These are phyloP conservation scores for Heterobasidion irregulare DNA, from an alignment of 1,284 basidiomycete genomes.

Conservation along the genomic window DNA sequence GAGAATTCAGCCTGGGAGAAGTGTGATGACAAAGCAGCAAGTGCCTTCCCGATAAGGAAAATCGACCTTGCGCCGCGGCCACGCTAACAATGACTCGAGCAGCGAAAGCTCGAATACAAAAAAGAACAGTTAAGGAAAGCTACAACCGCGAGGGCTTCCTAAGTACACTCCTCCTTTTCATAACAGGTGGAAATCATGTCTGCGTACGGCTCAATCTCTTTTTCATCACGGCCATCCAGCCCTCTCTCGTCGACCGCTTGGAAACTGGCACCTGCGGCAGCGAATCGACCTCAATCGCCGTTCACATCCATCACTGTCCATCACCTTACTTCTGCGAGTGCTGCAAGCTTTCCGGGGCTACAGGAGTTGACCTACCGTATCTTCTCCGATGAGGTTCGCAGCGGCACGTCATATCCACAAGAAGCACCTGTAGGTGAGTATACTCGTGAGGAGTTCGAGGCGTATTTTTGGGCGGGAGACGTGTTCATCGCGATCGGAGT, in stretches of 20 bases:
- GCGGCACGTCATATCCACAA: constrained; percentile 81
- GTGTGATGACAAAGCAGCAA: too few relatives aligned
- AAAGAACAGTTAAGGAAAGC: not conserved
- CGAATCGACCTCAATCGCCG: constrained; percentile 6
- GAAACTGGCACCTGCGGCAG: constrained; percentile 7
- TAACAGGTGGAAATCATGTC: constrained; percentile 15
- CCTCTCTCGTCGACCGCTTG: constrained; percentile 19
- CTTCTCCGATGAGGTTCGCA: constrained; percentile 70
- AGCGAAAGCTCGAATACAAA: not conserved
- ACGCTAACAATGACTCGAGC: not conserved
- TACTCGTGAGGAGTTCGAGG: constrained; percentile 49
- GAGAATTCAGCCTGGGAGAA: too few relatives aligned
- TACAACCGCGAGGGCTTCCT: not conserved
- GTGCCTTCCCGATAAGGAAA: too few relatives aligned
- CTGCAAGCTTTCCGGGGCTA: constrained; percentile 36
- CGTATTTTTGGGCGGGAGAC: constrained; percentile 72
- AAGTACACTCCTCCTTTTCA: too few relatives aligned
- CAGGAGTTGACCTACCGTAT: constrained; percentile 51
- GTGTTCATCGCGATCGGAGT: constrained; percentile 64
- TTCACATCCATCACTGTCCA: constrained; percentile 39
- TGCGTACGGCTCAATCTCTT: constrained; percentile 22
- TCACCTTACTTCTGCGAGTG: constrained; percentile 50
- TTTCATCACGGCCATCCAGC: not conserved
- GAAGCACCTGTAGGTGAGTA: constrained; percentile 39
- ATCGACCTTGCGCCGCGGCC: too few relatives aligned